Evolutionary conservation across 2,329 filamentous ascomycete genomes (phyloP).

Genomic region (Aspergillus spinulosporus): DNA sequence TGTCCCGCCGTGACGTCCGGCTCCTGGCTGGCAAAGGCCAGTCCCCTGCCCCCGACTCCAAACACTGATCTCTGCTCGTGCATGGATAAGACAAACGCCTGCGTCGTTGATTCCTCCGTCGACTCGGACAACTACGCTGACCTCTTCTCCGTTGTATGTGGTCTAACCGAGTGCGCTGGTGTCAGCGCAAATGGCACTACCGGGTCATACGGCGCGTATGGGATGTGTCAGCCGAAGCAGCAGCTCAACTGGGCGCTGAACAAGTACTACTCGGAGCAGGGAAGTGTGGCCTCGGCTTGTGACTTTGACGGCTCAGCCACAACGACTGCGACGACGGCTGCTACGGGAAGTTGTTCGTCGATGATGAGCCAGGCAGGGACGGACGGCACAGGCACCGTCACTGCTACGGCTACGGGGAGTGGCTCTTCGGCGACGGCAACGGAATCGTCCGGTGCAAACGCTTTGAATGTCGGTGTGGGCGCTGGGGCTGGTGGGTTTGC

Average conservation of each 20-base stretch:
- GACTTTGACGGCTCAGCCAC: constrained; percentile 45
- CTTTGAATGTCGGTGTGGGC: background rate
- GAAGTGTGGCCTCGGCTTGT: constrained; percentile 41
- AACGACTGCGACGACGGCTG: constrained; percentile 34
- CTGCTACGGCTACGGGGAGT: background rate
- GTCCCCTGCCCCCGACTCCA: constrained; percentile 74
- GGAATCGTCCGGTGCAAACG: background rate
- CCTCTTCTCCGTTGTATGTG: constrained; percentile 61
- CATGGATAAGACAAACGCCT: constrained; percentile 72
- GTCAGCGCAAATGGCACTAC: constrained; percentile 41
- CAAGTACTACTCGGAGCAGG: constrained; percentile 46
- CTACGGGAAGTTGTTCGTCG: constrained; percentile 39
- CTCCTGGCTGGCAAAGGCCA: constrained; percentile 65
- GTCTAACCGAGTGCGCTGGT: constrained; percentile 42
- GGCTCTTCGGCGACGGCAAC: background rate
- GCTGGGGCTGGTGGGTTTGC: background rate
- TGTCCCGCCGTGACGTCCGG: constrained; percentile 66
- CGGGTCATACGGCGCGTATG: constrained; percentile 49
- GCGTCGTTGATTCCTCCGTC: constrained; percentile 58
- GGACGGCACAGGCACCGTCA: constrained; percentile 37
- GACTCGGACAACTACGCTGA: constrained; percentile 32
- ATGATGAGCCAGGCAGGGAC: constrained; percentile 44
- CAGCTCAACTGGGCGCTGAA: constrained; percentile 48
- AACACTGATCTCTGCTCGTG: constrained; percentile 77
- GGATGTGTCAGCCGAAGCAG: constrained; percentile 46